Evolutionary conservation across 2,329 filamentous ascomycete species (phyloP).

Genomic region (Cytospora leucostoma): DNA sequence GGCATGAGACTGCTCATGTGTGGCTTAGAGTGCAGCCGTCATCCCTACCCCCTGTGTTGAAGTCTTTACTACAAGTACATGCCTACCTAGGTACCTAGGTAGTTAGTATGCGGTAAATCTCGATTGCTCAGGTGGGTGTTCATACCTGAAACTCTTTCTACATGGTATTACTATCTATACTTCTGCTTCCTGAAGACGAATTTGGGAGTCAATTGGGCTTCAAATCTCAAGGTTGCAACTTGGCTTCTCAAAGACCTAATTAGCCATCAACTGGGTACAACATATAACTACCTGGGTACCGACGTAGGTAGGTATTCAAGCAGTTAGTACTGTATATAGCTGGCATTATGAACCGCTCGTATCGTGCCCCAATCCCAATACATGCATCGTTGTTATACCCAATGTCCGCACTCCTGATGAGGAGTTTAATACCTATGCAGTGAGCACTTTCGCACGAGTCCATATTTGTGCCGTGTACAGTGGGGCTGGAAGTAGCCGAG

Average conservation of each 20-base stretch:
- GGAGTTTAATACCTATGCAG: neutral
- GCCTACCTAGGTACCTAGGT: neutral
- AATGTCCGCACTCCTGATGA: neutral
- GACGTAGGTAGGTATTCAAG: no score
- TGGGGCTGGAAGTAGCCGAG: conserved; percentile 17
- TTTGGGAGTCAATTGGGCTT: neutral
- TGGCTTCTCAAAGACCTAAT: neutral
- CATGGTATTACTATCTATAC: neutral
- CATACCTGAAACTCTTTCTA: neutral
- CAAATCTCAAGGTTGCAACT: neutral
- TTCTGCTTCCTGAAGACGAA: neutral
- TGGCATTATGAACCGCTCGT: neutral
- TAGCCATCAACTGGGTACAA: neutral
- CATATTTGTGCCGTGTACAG: conserved; percentile 3
- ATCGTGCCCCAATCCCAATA: neutral
- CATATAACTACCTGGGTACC: no score
- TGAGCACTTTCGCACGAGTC: neutral
- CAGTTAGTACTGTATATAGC: no score
- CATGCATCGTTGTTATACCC: neutral
- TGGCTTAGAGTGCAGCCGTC: no score
- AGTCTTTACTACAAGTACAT: neutral
- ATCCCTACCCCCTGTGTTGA: no score
- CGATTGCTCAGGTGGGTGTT: no score
- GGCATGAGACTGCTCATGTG: no score
- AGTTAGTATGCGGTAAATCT: neutral